A percentile compares a stretch with the other conserved stretches of the same genome.
These are phyloP conservation scores for Apostasia shenzhenica DNA, from an alignment of 106 monocot species.

Conservation along the genomic window DNA sequence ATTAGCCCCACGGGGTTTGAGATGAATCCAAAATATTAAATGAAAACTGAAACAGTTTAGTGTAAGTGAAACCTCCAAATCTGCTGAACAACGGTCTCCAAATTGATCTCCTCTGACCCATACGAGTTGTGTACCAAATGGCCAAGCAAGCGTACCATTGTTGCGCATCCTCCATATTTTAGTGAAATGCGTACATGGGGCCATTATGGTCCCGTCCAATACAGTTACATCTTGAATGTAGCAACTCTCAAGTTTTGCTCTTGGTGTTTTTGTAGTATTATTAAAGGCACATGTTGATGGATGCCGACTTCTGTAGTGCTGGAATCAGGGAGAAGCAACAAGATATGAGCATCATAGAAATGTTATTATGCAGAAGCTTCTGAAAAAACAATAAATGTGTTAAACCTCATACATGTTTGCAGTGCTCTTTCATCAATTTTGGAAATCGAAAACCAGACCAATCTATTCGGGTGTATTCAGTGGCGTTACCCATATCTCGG, in stretches of 20 bases:
- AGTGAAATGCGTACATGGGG: constrained; percentile 56
- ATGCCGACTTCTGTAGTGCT: constrained; percentile 10
- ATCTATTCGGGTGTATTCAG: constrained; percentile 19
- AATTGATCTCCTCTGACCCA: constrained; percentile 77
- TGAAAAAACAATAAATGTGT: background rate
- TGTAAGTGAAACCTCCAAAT: constrained; percentile 39
- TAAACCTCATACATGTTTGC: constrained; percentile 18
- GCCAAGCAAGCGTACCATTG: constrained; percentile 65
- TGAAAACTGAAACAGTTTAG: constrained; percentile 2
- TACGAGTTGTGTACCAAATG: constrained; percentile 62
- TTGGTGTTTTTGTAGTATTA: constrained; percentile 12
- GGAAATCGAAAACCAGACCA: constrained; percentile 8
- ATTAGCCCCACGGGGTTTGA: too few species aligned
- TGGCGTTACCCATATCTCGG: constrained; percentile 8
- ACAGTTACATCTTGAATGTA: constrained; percentile 78
- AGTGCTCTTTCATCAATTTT: constrained; percentile 13
- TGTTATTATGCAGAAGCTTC: background rate
- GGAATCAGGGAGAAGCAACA: background rate
- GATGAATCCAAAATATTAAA: background rate
- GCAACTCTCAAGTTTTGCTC: constrained; percentile 46
- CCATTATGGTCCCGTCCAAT: constrained; percentile 67
- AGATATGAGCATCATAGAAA: background rate
- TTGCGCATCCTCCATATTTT: constrained; percentile 94
- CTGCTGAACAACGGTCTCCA: constrained; percentile 16
- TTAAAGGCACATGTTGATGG: background rate